Conservation (phyloP, 2,329 filamentous ascomycete genomes). For the Colletotrichum gloeosporioides region DNA sequence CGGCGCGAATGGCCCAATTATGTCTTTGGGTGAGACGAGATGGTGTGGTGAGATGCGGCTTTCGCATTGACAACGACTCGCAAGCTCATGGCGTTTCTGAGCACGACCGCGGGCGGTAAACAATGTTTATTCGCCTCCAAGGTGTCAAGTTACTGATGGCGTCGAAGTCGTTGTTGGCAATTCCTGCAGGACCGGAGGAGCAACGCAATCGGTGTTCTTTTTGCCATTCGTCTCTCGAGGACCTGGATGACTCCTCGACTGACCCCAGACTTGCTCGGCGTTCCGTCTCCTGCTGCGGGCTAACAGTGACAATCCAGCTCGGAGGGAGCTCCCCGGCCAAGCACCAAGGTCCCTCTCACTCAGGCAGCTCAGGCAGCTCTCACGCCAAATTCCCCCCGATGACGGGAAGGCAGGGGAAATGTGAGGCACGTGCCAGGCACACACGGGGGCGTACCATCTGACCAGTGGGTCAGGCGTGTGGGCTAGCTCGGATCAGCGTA, state of each 20-base stretch:
- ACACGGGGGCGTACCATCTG: constrained; percentile 16
- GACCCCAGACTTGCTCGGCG: background rate
- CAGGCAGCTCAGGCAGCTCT: background rate
- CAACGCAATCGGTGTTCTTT: background rate
- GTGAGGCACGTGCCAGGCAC: constrained; percentile 21
- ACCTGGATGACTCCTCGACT: background rate
- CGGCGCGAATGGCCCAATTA: constrained; percentile 1
- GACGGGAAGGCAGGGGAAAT: constrained; percentile 14
- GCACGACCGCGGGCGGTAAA: background rate
- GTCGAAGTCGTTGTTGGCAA: background rate
- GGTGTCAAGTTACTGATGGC: background rate
- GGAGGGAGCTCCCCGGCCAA: background rate
- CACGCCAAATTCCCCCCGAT: background rate
- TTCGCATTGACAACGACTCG: constrained; percentile 17
- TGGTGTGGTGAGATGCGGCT: constrained; percentile 4
- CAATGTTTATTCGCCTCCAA: background rate
- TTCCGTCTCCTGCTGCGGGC: background rate
- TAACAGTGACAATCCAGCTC: background rate
- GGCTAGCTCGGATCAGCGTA: constrained; percentile 21
- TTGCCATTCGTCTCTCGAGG: background rate
- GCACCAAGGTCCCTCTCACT: background rate
- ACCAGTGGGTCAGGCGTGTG: constrained; percentile 18
- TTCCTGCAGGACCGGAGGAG: background rate
- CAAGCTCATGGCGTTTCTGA: constrained; percentile 10
- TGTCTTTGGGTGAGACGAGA: background rate